Percentiles rank a stretch among this genome's conserved stretches.
These are phyloP conservation scores for Saccharomycopsis lassenensis DNA, from an alignment of 805 yeast genomes.

Conservation along the genomic window DNA sequence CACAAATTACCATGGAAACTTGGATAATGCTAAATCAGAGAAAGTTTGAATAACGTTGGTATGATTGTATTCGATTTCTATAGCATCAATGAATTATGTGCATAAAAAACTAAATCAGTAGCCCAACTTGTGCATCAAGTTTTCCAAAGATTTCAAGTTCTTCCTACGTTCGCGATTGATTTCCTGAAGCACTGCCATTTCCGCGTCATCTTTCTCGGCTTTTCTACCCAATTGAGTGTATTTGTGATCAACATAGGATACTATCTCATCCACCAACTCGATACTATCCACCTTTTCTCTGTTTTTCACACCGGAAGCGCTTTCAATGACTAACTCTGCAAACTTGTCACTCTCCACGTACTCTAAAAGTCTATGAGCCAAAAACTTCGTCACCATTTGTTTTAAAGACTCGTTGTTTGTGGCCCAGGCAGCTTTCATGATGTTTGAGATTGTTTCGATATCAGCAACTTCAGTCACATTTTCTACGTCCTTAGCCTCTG, in stretches of 20 bases:
- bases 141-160: too few relatives aligned
- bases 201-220: too few relatives aligned
- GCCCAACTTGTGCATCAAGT: too few relatives aligned
- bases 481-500: neutral
- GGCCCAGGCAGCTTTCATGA: slow-evolving; percentile 58
- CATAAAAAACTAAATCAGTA: too few relatives aligned
- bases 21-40: too few relatives aligned
- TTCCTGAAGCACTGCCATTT: too few relatives aligned
- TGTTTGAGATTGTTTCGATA: slow-evolving; percentile 31
- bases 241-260: slow-evolving; percentile 39
- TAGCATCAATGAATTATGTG: too few relatives aligned
- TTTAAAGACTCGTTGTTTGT: slow-evolving; percentile 56
- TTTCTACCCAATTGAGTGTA: neutral
- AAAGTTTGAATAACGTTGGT: too few relatives aligned
- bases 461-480: slow-evolving; percentile 2
- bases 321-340: slow-evolving; percentile 21
- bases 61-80: too few relatives aligned
- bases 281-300: slow-evolving; percentile 73
- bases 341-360: slow-evolving; percentile 22
- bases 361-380: slow-evolving; percentile 38
- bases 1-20: too few relatives aligned
- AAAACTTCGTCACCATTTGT: slow-evolving; percentile 44
- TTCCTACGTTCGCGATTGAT: too few relatives aligned
- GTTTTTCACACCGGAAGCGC: slow-evolving; percentile 43
- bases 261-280: slow-evolving; percentile 67